These are phyloP conservation scores for Stachybotrys chlorohalonatus DNA, from an alignment of 2,329 filamentous ascomycete species.

Conservation along the genomic window DNA sequence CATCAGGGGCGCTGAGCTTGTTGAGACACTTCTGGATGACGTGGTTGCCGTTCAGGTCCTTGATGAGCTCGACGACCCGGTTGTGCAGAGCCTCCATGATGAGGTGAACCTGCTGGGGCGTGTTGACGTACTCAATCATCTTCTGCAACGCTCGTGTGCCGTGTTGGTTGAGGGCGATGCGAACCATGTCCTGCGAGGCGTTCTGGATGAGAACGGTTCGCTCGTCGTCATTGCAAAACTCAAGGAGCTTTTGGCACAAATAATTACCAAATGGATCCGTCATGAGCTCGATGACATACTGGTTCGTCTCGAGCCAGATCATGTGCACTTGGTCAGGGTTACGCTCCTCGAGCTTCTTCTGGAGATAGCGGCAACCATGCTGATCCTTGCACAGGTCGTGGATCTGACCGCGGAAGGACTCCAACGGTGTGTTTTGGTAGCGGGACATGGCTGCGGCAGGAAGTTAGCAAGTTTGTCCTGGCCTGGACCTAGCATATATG, in stretches of 20 bases:
- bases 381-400: slow-evolving; percentile 94
- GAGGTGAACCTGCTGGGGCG: slow-evolving; percentile 71
- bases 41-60: slow-evolving; percentile 96
- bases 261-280: slow-evolving; percentile 99
- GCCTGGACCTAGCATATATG: not conserved
- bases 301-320: slow-evolving; percentile 90
- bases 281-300: slow-evolving; percentile 95
- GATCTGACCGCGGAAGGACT: slow-evolving; percentile 73
- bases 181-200: slow-evolving; percentile 76
- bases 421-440: slow-evolving; percentile 74
- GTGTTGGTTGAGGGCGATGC: slow-evolving; percentile 93
- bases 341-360: slow-evolving; percentile 93
- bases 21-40: slow-evolving; percentile 99
- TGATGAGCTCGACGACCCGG: slow-evolving; percentile 87
- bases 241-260: slow-evolving; percentile 94
- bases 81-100: slow-evolving; percentile 78
- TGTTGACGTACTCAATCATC: slow-evolving; percentile 97
- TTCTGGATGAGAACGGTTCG: slow-evolving; percentile 89
- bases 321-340: slow-evolving; percentile 75
- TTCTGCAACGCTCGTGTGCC: slow-evolving; percentile 95
- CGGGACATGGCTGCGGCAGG: slow-evolving; percentile 54
- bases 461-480: slow-evolving; percentile 16
- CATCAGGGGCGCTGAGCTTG: slow-evolving; percentile 74
- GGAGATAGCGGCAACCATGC: slow-evolving; percentile 91
- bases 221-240: slow-evolving; percentile 92